Base-by-base conservation (phyloP, 139 green algal genomes). In the Edaphochlamys debaryana region DNA sequence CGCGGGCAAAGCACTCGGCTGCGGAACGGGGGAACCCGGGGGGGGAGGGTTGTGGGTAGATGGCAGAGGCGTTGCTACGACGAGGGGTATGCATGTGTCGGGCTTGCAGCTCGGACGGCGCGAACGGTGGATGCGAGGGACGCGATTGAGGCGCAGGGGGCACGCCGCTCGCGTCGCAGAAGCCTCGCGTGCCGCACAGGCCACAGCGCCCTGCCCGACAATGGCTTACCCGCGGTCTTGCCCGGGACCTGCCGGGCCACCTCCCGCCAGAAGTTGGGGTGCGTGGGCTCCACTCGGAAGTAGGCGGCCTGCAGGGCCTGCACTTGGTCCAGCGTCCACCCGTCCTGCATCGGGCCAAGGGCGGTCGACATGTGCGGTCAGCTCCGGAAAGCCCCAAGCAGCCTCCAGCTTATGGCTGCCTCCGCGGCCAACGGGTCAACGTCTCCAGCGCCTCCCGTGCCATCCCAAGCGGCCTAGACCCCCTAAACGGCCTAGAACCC, bases 201-300 rank as follows among this genome's bases (percentile, higher is more conserved):
- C n/a, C n/a, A n/a, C n/a, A n/a, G n/a, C n/a, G n/a, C n/a, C n/a
- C n/a, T n/a, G n/a, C n/a, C n/a, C n/a, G n/a, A n/a, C n/a, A n/a
- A n/a, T n/a, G n/a, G 5, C 69, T 0, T 30, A 68, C 78, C 66
- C 58, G 78, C 78, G 15, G 64, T 84, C 45, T 52, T 84, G 66
- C 78, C 66, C 5, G n/a, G 78, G 36, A 84, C 78, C 13, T 40
- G 27, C 1, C 52, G 37, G 25, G 78, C 78, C 41, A 84, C 77
- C 84, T 88, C 84, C 48, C 64, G 58, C 84, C 84, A 88, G 77
- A 85, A 88, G 23, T 80, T 41, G 7, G 84, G 69, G 60, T 85
- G 84, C 7, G 69, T 71, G 27, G 84, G 84, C 38, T 85, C 41
- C 23, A 67, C 38, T 0, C 67, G 63, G 69, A 77, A 85, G 68